Evolutionary conservation across 148 eudicot species (phyloP), one percentile per base, ranked within the genome.

Genomic region (Arctostaphylos glauca): DNA sequence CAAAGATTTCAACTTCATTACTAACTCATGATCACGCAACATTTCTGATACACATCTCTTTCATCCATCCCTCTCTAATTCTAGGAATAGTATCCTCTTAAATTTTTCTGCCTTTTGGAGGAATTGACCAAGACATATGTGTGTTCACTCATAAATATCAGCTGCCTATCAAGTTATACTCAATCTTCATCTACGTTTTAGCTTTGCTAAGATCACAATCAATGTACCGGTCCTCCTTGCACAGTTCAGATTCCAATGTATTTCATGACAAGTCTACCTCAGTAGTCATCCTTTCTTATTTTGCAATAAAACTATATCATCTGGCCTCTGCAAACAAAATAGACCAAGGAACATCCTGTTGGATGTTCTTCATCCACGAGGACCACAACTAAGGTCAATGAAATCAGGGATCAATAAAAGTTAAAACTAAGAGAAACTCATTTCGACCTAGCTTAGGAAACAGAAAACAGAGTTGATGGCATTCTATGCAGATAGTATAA

Each of bases 301-400:
- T 41, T 14, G 8, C 48, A 25, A 16, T 66, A 66, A 66, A 12
- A 31, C 16, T 10, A 66, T 66, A 23, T 31, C 48, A 2, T 25
- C 14, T 66, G 6, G 25, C 66, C 25, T 60, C 71, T 66, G 48
- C 48, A 70, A 43, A 70, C 74, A 15, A 43, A 38, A 43, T 70
- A 70, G 48, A 41, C 48, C 12, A 70, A 70, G 21, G 74, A 70
- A 18, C 48, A 70, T 70, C 74, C n/a, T 70, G 48, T 70, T 68
- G 4, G 41, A 43, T 70, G 8, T 43, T 70, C 21, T 47, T 3
- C 4, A 9, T 74, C 77, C 13, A 43, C 25, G 15, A 43, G 53
- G 18, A 56, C 41, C 58, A 8, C 7, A 6, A 38, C 13, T 31
- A 56, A 38, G 59, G 25, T 46, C 12, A 38, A 16, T 3, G 13